Evolutionary conservation across 225 moss, liverwort and hornwort genomes (phyloP), one percentile per base, ranked within the genome.

Genomic region (Straminergon stramineum): DNA sequence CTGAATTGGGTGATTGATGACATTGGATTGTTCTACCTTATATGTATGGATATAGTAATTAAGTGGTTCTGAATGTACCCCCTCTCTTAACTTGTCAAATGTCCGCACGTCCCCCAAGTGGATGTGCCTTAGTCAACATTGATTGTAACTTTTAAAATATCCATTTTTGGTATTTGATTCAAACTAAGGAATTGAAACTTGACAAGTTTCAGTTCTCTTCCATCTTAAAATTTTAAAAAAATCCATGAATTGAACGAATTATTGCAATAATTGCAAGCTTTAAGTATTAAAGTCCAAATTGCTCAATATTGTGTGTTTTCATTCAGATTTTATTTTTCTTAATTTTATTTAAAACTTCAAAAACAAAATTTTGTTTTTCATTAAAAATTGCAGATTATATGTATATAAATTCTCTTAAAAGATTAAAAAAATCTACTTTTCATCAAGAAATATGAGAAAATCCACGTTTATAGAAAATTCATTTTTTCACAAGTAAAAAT

Each of bases 81-180:
- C n/a, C 4, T 13, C 37, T 69, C 10, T 10, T 1, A 22, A 69
- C 22, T 7, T 1, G 0, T 7, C n/a, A 39, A 39, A 69, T 13
- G 23, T n/a, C 2, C 0, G 1, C 0, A 2, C n/a, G n/a, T 69
- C 7, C 2, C 13, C 6, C 1, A 68, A 69, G 7, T 7, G 4
- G 4, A 22, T 69, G n/a, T 69, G 22, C 22, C 11, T n/a, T 22
- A 13, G 35, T n/a, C 12, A 68, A n/a, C 12, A 3, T 68, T 37
- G 7, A n/a, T 69, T 22, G 7, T n/a, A 69, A 12, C 22, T n/a
- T 22, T 37, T 4, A 21, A 37, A n/a, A 37, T 21, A n/a, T n/a
- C 12, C 4, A 21, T 68, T 68, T 37, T 12, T 18, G 10, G 10
- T 22, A 35, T 18, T 34, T 21, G 12, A n/a, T 68, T 21, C 37